phyloP scores from a whole-genome alignment of 2,329 filamentous ascomycete species.

The Fusarium anguioides region DNA sequence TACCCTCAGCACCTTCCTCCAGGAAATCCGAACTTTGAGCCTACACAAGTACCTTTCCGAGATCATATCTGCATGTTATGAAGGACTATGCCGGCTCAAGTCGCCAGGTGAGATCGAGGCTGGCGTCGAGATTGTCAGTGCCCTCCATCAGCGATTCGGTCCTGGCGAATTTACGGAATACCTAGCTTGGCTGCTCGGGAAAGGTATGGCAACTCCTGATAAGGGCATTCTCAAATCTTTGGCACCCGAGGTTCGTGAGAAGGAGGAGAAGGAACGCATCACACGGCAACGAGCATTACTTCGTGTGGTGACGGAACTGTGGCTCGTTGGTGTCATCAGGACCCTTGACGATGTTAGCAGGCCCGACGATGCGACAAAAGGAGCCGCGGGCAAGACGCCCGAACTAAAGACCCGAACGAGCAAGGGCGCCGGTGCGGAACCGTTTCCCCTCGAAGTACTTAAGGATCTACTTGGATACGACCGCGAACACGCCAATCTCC shows the following conservation, averaged over 20 bases:
- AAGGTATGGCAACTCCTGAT: constrained; percentile 90
- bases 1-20: constrained; percentile 83
- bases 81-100: constrained; percentile 92
- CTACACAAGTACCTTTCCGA: constrained; percentile 97
- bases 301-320: constrained; percentile 92
- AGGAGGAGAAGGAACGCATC: constrained; percentile 94
- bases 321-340: constrained; percentile 89
- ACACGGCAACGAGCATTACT: constrained; percentile 86
- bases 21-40: constrained; percentile 90
- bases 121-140: constrained; percentile 91
- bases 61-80: constrained; percentile 94
- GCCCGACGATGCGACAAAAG: constrained; percentile 72
- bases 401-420: constrained; percentile 67
- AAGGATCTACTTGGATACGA: constrained; percentile 97
- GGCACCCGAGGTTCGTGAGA: constrained; percentile 84
- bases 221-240: constrained; percentile 83
- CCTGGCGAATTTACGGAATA: constrained; percentile 90
- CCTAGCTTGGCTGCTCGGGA: constrained; percentile 90
- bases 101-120: constrained; percentile 90
- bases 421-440: constrained; percentile 78
- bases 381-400: constrained; percentile 70
- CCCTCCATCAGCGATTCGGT: constrained; percentile 95
- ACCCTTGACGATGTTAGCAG: constrained; percentile 77
- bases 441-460: constrained; percentile 95
- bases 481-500: constrained; percentile 89